These are phyloP conservation scores for Moricandia moricandioides DNA, from an alignment of 345 rosid genomes.

Conservation along the genomic window DNA sequence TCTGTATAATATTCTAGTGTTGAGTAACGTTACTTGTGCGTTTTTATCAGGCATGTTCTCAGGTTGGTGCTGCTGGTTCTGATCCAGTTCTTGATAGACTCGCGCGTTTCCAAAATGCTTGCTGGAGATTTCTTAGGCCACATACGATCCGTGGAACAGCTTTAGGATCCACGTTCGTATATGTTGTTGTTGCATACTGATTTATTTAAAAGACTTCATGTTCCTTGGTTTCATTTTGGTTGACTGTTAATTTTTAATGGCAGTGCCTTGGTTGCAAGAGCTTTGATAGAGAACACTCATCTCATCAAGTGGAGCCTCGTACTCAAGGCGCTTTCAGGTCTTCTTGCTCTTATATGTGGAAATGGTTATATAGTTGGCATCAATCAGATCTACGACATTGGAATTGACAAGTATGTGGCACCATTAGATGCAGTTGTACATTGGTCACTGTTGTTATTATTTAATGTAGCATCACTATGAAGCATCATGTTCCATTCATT, in stretches of 20 bases:
- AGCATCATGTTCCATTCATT: too few relatives aligned
- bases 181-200: neutral
- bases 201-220: neutral
- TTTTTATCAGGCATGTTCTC: conserved; percentile 58
- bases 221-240: conserved; percentile 7
- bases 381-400: conserved; percentile 95
- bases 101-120: conserved; percentile 72
- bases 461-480: too few relatives aligned
- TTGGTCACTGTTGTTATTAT: neutral
- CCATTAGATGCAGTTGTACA: neutral
- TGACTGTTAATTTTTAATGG: conserved; percentile 23
- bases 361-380: conserved; percentile 98
- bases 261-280: conserved; percentile 93
- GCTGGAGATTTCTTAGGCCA: conserved; percentile 98
- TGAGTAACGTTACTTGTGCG: neutral
- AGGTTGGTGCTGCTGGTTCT: conserved; percentile 79
- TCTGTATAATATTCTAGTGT: neutral
- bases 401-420: conserved; percentile 83
- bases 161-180: conserved; percentile 69
- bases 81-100: conserved; percentile 61
- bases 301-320: conserved; percentile 80
- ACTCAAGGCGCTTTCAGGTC: conserved; percentile 79
- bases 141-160: conserved; percentile 96
- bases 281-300: conserved; percentile 74
- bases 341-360: conserved; percentile 87